These are phyloP conservation scores for Thalassia testudinum DNA, from an alignment of 116 monocot genomes.

Conservation along the genomic window DNA sequence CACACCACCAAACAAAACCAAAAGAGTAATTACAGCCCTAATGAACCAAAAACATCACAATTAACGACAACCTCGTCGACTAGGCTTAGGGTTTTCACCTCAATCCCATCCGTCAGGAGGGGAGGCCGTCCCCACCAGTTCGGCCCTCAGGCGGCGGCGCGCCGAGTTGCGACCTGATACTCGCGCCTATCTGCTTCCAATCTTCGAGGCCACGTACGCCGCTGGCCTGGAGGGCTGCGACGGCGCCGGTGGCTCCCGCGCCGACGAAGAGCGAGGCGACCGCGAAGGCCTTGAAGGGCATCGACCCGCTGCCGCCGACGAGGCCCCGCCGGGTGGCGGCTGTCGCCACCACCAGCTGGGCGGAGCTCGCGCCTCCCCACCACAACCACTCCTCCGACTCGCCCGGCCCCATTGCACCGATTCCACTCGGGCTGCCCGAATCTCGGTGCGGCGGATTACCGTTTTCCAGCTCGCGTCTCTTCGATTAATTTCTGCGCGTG, in stretches of 20 bases:
- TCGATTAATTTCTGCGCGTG: too few species aligned
- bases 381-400: conserved; percentile 24
- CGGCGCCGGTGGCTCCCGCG: conserved; percentile 46
- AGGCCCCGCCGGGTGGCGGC: conserved; percentile 37
- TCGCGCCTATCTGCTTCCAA: conserved; percentile 9
- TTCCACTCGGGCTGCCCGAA: too few species aligned
- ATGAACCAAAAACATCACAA: too few species aligned
- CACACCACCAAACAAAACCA: too few species aligned
- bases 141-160: conserved; percentile 2
- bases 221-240: conserved; percentile 28
- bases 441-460: too few species aligned
- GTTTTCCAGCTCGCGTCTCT: too few species aligned
- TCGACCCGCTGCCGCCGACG: conserved; percentile 22
- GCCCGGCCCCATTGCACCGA: conserved; percentile 11
- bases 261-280: conserved; percentile 69
- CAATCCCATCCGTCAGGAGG: too few species aligned
- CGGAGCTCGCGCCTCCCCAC: conserved; percentile 71
- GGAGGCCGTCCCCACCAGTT: too few species aligned
- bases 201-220: conserved; percentile 31
- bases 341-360: conserved; percentile 43
- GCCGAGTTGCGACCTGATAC: conserved; percentile 7
- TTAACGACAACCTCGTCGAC: too few species aligned
- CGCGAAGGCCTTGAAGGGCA: conserved; percentile 88
- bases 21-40: too few species aligned
- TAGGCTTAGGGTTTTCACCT: too few species aligned